These are phyloP conservation scores for Mycena belliarum DNA, from an alignment of 768 basidiomycete genomes.

Conservation along the genomic window DNA sequence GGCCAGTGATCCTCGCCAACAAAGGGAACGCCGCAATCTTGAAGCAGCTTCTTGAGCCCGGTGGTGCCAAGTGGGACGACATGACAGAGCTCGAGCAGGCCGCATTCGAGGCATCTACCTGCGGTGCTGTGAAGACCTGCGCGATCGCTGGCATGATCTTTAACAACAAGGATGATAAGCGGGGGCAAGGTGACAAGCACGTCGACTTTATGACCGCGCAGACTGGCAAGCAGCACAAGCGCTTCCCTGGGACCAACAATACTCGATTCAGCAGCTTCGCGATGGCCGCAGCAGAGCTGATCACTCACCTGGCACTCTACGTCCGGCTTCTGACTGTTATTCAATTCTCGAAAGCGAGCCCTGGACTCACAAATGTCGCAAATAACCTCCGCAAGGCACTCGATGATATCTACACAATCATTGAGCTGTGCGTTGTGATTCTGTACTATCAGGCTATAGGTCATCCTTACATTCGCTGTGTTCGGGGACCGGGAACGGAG, in stretches of 20 bases:
- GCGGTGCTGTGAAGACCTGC: conserved; percentile 23
- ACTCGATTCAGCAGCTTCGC: conserved; percentile 3
- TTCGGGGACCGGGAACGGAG: conserved; percentile 4
- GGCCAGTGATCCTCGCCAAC: conserved; percentile 31
- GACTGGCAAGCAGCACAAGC: not conserved
- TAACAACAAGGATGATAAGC: conserved; percentile 29
- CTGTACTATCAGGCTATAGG: conserved; percentile 16
- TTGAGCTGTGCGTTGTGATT: conserved; percentile 18
- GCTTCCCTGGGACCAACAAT: conserved; percentile 6
- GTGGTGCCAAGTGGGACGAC: not conserved
- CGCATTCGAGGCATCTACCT: conserved; percentile 10
- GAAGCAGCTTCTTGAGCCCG: conserved; percentile 4
- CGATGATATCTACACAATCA: conserved; percentile 14
- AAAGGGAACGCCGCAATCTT: conserved; percentile 28
- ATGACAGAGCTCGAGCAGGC: not conserved
- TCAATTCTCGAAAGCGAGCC: conserved; percentile 17
- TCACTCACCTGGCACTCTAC: not conserved
- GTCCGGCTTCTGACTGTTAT: conserved; percentile 17
- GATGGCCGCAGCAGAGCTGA: not conserved
- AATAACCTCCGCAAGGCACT: conserved; percentile 23
- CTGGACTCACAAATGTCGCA: conserved; percentile 24
- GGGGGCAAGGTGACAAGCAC: conserved; percentile 21
- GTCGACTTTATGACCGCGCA: not conserved
- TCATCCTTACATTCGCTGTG: conserved; percentile 22
- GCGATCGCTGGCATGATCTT: conserved; percentile 24